A percentile compares a stretch with the other conserved stretches of the same genome.
phyloP scores from a whole-genome alignment of 352 stramenopile genomes.

The Pythium graminicola region DNA sequence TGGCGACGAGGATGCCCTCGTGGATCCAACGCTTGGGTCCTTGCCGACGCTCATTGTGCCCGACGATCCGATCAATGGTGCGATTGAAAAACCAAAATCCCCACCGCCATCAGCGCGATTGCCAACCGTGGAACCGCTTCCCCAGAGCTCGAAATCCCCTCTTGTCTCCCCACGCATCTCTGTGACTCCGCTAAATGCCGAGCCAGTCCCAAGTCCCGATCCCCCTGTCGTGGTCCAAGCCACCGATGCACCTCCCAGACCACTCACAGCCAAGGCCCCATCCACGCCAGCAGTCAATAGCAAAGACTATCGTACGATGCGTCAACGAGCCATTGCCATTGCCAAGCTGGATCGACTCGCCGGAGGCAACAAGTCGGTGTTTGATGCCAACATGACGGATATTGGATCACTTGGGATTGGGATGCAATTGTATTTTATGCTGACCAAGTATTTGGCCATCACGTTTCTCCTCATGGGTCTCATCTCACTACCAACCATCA shows the following conservation, averaged over 20 bases:
- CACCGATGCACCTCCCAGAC: neutral
- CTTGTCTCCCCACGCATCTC: constrained; percentile 1
- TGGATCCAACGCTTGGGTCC: constrained; percentile 28
- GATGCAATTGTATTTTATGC: constrained; percentile 81
- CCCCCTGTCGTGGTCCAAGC: no score
- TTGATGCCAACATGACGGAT: constrained; percentile 56
- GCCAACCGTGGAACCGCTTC: no score
- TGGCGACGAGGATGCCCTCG: constrained; percentile 6
- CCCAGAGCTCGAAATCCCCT: neutral
- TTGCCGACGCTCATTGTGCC: constrained; percentile 64
- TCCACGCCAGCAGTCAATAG: constrained; percentile 38
- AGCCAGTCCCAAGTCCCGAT: no score
- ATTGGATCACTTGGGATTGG: constrained; percentile 76
- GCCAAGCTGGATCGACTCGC: constrained; percentile 55
- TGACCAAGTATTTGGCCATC: constrained; percentile 68
- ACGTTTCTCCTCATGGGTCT: constrained; percentile 66
- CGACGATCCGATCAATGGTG: constrained; percentile 53
- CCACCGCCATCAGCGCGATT: constrained; percentile 12
- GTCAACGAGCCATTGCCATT: constrained; percentile 30
- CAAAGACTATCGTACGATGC: constrained; percentile 50
- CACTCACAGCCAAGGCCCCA: no score
- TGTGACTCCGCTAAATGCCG: neutral
- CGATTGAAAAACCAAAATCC: constrained; percentile 60
- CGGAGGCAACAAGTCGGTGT: constrained; percentile 53
- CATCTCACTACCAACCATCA: constrained; percentile 51